Evolutionary conservation across 2,329 filamentous ascomycete genomes (phyloP).

Genomic region (Neocatenulostroma microsporum): DNA sequence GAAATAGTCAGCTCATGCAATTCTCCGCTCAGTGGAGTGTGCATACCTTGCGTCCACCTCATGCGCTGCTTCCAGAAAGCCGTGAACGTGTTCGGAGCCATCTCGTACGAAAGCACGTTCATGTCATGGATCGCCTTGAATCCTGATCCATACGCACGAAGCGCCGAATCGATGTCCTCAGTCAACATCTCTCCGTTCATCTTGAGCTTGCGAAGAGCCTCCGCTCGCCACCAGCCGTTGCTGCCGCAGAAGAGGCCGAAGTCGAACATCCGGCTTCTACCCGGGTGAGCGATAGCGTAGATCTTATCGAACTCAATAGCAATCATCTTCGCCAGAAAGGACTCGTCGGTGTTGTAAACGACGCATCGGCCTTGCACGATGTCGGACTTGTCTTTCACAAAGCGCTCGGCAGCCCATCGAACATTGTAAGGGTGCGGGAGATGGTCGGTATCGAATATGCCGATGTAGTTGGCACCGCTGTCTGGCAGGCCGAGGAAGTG

Average conservation of each 20-base stretch:
- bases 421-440: slow-evolving; percentile 44
- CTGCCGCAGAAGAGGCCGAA: slow-evolving; percentile 45
- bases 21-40: not conserved
- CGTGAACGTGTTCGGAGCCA: slow-evolving; percentile 38
- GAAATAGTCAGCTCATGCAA: not conserved
- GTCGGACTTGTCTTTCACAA: slow-evolving; percentile 31
- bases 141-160: slow-evolving; percentile 39
- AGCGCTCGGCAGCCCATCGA: slow-evolving; percentile 43
- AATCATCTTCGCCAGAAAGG: slow-evolving; percentile 39
- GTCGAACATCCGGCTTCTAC: too few species aligned
- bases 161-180: slow-evolving; percentile 44
- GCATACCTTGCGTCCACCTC: too few species aligned
- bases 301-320: too few species aligned
- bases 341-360: slow-evolving; percentile 41
- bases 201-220: slow-evolving; percentile 38
- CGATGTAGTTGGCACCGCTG: slow-evolving; percentile 40
- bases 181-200: slow-evolving; percentile 47
- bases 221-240: slow-evolving; percentile 44
- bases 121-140: slow-evolving; percentile 42
- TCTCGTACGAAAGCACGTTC: slow-evolving; percentile 43
- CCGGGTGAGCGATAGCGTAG: too few species aligned
- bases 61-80: slow-evolving; percentile 46
- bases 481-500: slow-evolving; percentile 38
- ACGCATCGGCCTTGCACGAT: slow-evolving; percentile 44
- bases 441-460: slow-evolving; percentile 46